These are phyloP conservation scores for Roridomyces roridus DNA, from an alignment of 768 basidiomycete genomes.

Conservation along the genomic window DNA sequence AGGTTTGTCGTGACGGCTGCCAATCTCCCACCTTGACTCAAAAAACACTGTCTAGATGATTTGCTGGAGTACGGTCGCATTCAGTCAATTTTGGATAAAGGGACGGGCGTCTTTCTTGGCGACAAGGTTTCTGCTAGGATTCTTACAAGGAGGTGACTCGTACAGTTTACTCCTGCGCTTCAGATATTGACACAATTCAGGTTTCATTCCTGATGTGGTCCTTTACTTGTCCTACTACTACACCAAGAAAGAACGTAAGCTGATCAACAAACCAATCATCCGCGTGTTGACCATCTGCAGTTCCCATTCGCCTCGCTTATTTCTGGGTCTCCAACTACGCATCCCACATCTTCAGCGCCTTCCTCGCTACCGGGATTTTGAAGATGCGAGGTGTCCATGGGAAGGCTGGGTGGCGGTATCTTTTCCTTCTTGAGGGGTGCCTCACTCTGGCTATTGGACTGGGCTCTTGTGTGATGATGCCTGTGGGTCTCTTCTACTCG, in stretches of 20 bases:
- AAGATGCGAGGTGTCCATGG: slow-evolving; percentile 58
- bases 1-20: slow-evolving; percentile 39
- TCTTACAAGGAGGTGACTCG: slow-evolving; percentile 67
- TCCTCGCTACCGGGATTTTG: slow-evolving; percentile 70
- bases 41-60: slow-evolving; percentile 50
- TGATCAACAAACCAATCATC: too few species aligned
- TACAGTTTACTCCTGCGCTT: slow-evolving; percentile 56
- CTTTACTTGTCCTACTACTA: slow-evolving; percentile 73
- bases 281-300: slow-evolving; percentile 30
- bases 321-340: slow-evolving; percentile 72
- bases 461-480: slow-evolving; percentile 16
- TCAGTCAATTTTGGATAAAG: slow-evolving; percentile 64
- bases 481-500: slow-evolving; percentile 48
- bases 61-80: slow-evolving; percentile 61
- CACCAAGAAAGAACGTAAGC: slow-evolving; percentile 58
- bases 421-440: slow-evolving; percentile 50
- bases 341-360: slow-evolving; percentile 60
- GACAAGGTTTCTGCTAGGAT: slow-evolving; percentile 59
- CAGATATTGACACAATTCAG: background rate
- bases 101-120: slow-evolving; percentile 61
- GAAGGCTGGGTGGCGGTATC: slow-evolving; percentile 62
- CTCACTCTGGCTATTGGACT: slow-evolving; percentile 12
- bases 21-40: background rate
- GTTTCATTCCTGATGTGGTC: slow-evolving; percentile 69
- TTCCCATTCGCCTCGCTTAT: slow-evolving; percentile 70